These are phyloP conservation scores for Dryadomyces quercus-mongolicae DNA, from an alignment of 2,329 filamentous ascomycete species.

Conservation along the genomic window DNA sequence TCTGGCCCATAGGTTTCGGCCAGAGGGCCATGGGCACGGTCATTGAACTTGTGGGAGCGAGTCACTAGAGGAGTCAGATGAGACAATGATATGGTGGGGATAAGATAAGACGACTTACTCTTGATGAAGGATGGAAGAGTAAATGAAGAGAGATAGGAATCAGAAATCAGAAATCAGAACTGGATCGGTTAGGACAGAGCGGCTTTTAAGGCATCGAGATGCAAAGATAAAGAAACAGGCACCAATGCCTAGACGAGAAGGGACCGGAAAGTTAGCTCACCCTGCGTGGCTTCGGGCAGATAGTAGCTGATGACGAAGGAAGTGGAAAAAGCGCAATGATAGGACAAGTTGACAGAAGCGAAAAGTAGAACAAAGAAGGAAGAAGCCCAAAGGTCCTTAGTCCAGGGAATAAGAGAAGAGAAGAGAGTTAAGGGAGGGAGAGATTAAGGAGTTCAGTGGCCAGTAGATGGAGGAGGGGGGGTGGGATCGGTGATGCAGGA, in stretches of 20 bases:
- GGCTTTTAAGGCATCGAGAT: background rate
- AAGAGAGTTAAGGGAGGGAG: background rate
- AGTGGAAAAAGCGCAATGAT: background rate
- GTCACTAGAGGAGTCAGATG: constrained; percentile 55
- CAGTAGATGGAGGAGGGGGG: background rate
- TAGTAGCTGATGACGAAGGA: background rate
- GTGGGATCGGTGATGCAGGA: background rate
- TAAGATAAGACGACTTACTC: background rate
- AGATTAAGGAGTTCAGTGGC: background rate
- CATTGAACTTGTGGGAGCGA: constrained; percentile 91
- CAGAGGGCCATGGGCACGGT: constrained; percentile 75
- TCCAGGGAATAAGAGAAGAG: background rate
- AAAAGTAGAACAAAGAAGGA: background rate
- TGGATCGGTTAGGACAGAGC: background rate
- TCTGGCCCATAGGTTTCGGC: constrained; percentile 53
- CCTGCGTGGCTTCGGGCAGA: background rate
- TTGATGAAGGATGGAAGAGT: background rate
- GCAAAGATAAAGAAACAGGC: background rate
- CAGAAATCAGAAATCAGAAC: background rate
- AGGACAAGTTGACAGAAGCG: background rate
- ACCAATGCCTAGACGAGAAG: background rate
- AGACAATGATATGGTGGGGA: background rate
- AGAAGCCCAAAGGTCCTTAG: background rate
- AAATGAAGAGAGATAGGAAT: background rate
- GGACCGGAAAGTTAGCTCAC: background rate